A percentile compares a stretch with the other conserved stretches of the same genome.
Evolutionary conservation across 768 basidiomycete species (phyloP).

Genomic region (Candolleomyces aberdarensis): DNA sequence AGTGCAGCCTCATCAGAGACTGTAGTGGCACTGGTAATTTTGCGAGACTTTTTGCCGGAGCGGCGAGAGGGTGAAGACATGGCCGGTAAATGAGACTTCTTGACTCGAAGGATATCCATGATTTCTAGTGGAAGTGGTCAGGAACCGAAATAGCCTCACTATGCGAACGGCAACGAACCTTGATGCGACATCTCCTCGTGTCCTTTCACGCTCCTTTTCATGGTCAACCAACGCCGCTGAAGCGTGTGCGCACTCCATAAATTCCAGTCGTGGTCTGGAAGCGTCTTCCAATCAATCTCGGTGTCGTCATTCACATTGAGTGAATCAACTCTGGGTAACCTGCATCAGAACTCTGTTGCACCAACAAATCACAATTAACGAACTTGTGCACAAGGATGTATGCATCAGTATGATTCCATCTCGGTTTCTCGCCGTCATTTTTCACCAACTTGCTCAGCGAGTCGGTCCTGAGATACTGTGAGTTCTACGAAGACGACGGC

Average conservation of each 20-base stretch:
- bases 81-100: constrained; percentile 50
- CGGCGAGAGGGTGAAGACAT: constrained; percentile 28
- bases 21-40: constrained; percentile 49
- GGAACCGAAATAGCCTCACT: neutral
- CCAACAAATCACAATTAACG: constrained; percentile 17
- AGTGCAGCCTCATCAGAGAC: constrained; percentile 39
- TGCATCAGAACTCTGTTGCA: too few species aligned
- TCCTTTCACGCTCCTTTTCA: constrained; percentile 76
- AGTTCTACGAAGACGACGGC: neutral
- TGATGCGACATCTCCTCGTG: constrained; percentile 78
- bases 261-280: constrained; percentile 76
- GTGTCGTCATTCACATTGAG: constrained; percentile 74
- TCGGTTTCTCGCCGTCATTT: constrained; percentile 63
- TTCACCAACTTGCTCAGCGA: constrained; percentile 69
- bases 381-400: constrained; percentile 83
- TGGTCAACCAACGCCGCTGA: constrained; percentile 76
- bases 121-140: constrained; percentile 49
- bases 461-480: constrained; percentile 59
- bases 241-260: constrained; percentile 79
- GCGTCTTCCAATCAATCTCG: constrained; percentile 81
- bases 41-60: constrained; percentile 42
- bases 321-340: constrained; percentile 57
- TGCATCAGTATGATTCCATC: constrained; percentile 76
- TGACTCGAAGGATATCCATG: constrained; percentile 74
- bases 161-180: constrained; percentile 39